Conservation (phyloP, 2,329 filamentous ascomycete species). For the Hypoxylon sp. region DNA sequence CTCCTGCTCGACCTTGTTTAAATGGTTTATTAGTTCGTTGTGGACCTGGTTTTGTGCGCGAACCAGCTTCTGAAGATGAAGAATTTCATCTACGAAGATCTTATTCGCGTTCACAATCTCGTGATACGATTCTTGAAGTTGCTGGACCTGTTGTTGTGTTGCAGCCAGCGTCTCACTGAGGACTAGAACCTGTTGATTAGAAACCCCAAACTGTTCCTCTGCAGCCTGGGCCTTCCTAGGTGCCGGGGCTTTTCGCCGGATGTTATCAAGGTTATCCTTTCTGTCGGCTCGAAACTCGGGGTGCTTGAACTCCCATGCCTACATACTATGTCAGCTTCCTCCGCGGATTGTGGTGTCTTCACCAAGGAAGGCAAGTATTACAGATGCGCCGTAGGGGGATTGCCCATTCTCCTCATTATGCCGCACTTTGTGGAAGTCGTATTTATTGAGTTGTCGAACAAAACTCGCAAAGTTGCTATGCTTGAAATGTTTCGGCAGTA, state of each 20-base stretch:
- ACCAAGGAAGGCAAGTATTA: constrained; percentile 60
- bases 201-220: constrained; percentile 79
- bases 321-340: constrained; percentile 52
- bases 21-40: constrained; percentile 70
- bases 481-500: constrained; percentile 87
- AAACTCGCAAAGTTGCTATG: constrained; percentile 88
- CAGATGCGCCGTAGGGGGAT: constrained; percentile 85
- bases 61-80: constrained; percentile 73
- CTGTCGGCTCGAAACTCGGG: constrained; percentile 96
- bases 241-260: constrained; percentile 93
- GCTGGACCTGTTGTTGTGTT: constrained; percentile 92
- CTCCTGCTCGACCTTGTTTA: constrained; percentile 65
- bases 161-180: constrained; percentile 90
- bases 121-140: constrained; percentile 86
- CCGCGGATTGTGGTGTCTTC: constrained; percentile 37
- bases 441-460: constrained; percentile 83
- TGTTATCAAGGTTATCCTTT: constrained; percentile 97
- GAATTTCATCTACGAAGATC: constrained; percentile 73
- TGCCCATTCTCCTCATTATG: constrained; percentile 89
- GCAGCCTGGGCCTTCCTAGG: constrained; percentile 79
- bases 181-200: constrained; percentile 89
- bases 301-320: constrained; percentile 98
- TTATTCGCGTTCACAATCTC: constrained; percentile 78
- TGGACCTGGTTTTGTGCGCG: constrained; percentile 71
- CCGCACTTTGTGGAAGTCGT: constrained; percentile 90